Evolutionary conservation across 1,284 basidiomycete genomes (phyloP).

Genomic region (Heliocybe sulcata): DNA sequence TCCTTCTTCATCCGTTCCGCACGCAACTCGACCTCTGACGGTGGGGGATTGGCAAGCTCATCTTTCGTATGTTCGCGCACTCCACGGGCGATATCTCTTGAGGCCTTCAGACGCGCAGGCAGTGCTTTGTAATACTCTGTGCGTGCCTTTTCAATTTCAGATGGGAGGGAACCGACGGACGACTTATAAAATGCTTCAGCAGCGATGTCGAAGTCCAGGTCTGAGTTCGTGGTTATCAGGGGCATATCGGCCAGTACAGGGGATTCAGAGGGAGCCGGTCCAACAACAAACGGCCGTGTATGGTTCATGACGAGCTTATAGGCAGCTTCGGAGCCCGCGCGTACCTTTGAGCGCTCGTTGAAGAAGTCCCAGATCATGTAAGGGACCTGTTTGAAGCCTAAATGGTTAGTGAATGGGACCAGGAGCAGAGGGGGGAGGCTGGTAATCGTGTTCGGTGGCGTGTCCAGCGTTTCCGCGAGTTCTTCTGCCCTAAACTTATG

Average conservation of each 20-base stretch:
- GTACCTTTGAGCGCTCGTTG: constrained; percentile 80
- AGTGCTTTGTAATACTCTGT: constrained; percentile 77
- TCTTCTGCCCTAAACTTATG: constrained; percentile 15
- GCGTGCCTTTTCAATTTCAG: constrained; percentile 63
- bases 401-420: constrained; percentile 80
- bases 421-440: constrained; percentile 80
- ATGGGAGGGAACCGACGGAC: constrained; percentile 46
- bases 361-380: constrained; percentile 91
- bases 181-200: constrained; percentile 70
- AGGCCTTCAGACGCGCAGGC: constrained; percentile 60
- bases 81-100: constrained; percentile 72
- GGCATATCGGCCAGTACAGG: constrained; percentile 1
- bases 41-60: constrained; percentile 76
- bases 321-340: constrained; percentile 76
- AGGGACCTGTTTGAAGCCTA: constrained; percentile 86
- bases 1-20: constrained; percentile 85
- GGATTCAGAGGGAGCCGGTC: constrained; percentile 10
- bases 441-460: constrained; percentile 58
- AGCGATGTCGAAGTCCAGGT: constrained; percentile 71
- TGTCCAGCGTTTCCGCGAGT: constrained; percentile 22
- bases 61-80: constrained; percentile 82
- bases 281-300: constrained; percentile 55
- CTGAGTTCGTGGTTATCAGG: constrained; percentile 27
- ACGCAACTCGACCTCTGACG: constrained; percentile 81
- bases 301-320: constrained; percentile 64